These are phyloP conservation scores for Chlorociboria aeruginascens DNA, from an alignment of 495 filamentous ascomycete genomes.

Conservation along the genomic window DNA sequence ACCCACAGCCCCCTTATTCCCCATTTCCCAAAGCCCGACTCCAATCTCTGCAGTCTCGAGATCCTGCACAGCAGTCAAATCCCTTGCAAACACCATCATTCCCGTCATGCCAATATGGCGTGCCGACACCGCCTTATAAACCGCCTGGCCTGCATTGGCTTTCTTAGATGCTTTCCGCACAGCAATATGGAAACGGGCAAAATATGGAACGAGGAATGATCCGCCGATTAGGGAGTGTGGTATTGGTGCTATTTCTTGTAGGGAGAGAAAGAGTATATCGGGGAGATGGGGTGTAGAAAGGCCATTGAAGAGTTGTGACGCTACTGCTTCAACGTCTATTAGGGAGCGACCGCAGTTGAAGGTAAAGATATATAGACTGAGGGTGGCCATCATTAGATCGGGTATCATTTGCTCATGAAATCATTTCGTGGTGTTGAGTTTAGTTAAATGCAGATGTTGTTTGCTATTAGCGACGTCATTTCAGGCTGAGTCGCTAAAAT, in stretches of 20 bases:
- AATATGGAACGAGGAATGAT: conserved; percentile 63
- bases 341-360: conserved; percentile 75
- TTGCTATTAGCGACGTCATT: no score
- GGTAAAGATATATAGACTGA: conserved; percentile 63
- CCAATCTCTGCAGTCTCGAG: conserved; percentile 65
- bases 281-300: conserved; percentile 41
- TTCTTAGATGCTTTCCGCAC: conserved; percentile 51
- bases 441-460: no score
- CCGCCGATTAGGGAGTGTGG: conserved; percentile 78
- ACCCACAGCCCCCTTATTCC: conserved; percentile 88
- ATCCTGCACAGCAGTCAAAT: conserved; percentile 40
- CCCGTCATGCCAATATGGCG: conserved; percentile 81
- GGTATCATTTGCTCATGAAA: no score
- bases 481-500: no score
- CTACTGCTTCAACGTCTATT: conserved; percentile 52
- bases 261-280: conserved; percentile 59
- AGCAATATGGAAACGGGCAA: conserved; percentile 51
- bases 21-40: conserved; percentile 74
- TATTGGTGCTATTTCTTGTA: conserved; percentile 87
- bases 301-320: conserved; percentile 58
- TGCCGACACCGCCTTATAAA: conserved; percentile 37
- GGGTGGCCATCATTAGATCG: no score
- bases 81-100: conserved; percentile 66
- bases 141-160: conserved; percentile 7
- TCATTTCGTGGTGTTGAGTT: no score